Conservation (phyloP, 192 early-diverging fungal genomes). For the Funneliformis geosporum region DNA sequence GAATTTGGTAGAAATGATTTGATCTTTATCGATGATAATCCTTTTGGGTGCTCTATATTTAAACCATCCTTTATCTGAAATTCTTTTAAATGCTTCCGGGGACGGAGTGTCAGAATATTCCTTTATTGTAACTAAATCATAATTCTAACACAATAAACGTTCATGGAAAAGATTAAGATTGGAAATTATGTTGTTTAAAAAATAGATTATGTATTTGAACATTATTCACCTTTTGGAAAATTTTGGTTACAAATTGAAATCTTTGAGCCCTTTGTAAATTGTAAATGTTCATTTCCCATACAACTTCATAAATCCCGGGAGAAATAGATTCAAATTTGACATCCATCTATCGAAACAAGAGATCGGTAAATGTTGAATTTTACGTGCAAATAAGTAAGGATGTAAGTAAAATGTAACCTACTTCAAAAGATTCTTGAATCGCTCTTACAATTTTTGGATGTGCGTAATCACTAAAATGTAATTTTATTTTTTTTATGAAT, state of each 20-base stretch:
- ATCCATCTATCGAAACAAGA: neutral
- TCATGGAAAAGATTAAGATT: too few species aligned
- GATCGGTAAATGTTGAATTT: too few species aligned
- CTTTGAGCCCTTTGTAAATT: neutral
- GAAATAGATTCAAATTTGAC: neutral
- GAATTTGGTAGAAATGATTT: neutral
- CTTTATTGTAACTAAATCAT: neutral
- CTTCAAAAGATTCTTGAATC: neutral
- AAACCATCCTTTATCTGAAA: neutral
- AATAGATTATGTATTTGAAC: neutral
- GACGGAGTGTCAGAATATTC: neutral
- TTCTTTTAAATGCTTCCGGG: neutral
- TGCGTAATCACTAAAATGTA: neutral
- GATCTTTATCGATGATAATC: neutral
- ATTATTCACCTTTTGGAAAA: neutral
- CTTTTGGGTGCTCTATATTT: neutral
- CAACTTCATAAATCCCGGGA: neutral
- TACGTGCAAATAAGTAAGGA: neutral
- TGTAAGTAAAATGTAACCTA: neutral
- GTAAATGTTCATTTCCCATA: neutral
- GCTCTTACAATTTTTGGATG: neutral
- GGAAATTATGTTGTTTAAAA: too few species aligned
- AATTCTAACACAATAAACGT: neutral
- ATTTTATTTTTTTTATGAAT: neutral
- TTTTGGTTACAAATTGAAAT: neutral